phyloP scores from a whole-genome alignment of 805 yeast genomes.

The Teunomyces tritomae region DNA sequence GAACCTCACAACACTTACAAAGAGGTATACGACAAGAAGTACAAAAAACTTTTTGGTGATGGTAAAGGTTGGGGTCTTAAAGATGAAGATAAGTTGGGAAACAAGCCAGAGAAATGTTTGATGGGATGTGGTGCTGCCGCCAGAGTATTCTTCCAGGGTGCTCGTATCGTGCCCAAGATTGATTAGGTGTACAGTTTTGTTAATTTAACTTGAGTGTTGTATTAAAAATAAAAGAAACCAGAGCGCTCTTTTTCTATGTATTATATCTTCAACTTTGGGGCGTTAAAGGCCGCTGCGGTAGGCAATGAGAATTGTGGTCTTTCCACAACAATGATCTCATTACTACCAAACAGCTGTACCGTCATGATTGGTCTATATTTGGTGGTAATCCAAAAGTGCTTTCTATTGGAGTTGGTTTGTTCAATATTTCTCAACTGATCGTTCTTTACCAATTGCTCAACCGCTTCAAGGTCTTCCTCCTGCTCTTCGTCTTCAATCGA shows the following conservation, averaged over 20 bases:
- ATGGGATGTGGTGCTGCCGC: conserved; percentile 70
- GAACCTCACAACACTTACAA: conserved; percentile 55
- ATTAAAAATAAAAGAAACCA: background rate
- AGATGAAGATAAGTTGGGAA: conserved; percentile 48
- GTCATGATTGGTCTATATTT: conserved; percentile 72
- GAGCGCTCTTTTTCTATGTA: background rate
- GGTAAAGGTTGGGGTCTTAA: conserved; percentile 49
- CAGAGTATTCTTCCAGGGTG: conserved; percentile 65
- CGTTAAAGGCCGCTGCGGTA: conserved; percentile 61
- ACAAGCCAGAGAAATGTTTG: conserved; percentile 47
- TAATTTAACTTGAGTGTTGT: background rate
- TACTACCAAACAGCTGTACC: conserved; percentile 52
- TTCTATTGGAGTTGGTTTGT: conserved; percentile 10
- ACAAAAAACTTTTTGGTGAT: conserved; percentile 54
- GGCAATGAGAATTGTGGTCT: conserved; percentile 62
- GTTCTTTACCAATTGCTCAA: conserved; percentile 29
- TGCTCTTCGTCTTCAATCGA: conserved; percentile 29
- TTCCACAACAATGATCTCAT: conserved; percentile 72
- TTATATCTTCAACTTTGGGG: conserved; percentile 52
- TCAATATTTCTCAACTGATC: conserved; percentile 23
- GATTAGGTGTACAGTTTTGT: conserved; percentile 2
- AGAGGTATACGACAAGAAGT: conserved; percentile 46
- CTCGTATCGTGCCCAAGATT: conserved; percentile 44
- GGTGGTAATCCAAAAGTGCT: conserved; percentile 70
- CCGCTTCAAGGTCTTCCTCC: conserved; percentile 17